Conservation (phyloP, 352 stramenopile genomes). For the Phytophthora hybrid region DNA sequence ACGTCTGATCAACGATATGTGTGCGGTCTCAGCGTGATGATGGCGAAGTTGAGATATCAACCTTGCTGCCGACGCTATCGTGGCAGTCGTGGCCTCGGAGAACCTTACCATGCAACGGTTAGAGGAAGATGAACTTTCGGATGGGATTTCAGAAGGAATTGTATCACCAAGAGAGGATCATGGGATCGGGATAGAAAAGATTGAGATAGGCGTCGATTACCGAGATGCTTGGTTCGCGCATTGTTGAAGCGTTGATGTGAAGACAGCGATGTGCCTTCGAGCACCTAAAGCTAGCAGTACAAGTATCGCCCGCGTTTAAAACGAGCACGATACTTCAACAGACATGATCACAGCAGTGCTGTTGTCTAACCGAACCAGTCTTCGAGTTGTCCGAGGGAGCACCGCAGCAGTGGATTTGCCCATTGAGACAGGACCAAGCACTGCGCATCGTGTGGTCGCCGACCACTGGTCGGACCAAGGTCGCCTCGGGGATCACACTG, state of each 20-base stretch:
- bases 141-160: conserved; percentile 18
- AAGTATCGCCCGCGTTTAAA: background rate
- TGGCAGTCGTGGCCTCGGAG: conserved; percentile 10
- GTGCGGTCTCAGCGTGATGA: conserved; percentile 21
- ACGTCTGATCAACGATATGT: background rate
- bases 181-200: conserved; percentile 31
- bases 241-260: conserved; percentile 10
- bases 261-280: background rate
- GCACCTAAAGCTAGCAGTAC: background rate
- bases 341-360: background rate
- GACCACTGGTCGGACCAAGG: too few relatives aligned
- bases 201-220: conserved; percentile 36
- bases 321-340: too few relatives aligned
- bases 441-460: background rate
- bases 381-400: background rate
- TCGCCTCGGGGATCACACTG: background rate
- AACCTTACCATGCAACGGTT: conserved; percentile 16
- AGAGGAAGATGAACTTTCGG: background rate
- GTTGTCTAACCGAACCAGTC: background rate
- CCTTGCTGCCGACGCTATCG: conserved; percentile 10
- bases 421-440: background rate
- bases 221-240: conserved; percentile 15
- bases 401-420: background rate
- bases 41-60: background rate
- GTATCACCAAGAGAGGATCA: conserved; percentile 14